Conservation (phyloP, 2,329 filamentous ascomycete species). For the Aspergillus viridinutans region DNA sequence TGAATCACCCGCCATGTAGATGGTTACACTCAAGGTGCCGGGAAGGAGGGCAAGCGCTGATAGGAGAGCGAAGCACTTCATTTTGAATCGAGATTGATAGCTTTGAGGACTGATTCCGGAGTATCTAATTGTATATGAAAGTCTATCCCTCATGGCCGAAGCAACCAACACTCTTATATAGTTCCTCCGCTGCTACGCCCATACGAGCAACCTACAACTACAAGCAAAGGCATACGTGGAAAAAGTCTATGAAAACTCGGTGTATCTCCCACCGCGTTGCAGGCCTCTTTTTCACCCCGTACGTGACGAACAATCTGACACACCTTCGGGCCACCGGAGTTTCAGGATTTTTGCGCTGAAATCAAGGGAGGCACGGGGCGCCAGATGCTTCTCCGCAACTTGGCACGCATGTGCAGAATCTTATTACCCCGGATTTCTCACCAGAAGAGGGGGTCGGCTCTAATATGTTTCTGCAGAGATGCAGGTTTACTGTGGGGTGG, state of each 20-base stretch:
- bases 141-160: not conserved
- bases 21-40: slow-evolving; percentile 19
- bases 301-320: not conserved
- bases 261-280: not conserved
- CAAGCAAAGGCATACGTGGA: not conserved
- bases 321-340: not conserved
- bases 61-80: slow-evolving; percentile 16
- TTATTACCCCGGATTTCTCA: not conserved
- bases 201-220: not conserved
- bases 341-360: not conserved
- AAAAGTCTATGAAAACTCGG: not conserved
- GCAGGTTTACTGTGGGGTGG: not conserved
- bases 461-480: not conserved
- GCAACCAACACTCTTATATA: not conserved
- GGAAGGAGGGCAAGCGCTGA: slow-evolving; percentile 20
- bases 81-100: slow-evolving; percentile 2
- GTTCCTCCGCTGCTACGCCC: not conserved
- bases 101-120: not conserved
- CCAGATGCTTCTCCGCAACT: not conserved
- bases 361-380: not conserved
- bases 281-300: not conserved
- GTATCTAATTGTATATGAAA: not conserved
- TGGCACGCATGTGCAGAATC: not conserved
- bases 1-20: slow-evolving; percentile 34
- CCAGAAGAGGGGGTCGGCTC: not conserved